These are phyloP conservation scores for Macrophomina pseudophaseolina DNA, from an alignment of 2,329 filamentous ascomycete genomes.

Conservation along the genomic window DNA sequence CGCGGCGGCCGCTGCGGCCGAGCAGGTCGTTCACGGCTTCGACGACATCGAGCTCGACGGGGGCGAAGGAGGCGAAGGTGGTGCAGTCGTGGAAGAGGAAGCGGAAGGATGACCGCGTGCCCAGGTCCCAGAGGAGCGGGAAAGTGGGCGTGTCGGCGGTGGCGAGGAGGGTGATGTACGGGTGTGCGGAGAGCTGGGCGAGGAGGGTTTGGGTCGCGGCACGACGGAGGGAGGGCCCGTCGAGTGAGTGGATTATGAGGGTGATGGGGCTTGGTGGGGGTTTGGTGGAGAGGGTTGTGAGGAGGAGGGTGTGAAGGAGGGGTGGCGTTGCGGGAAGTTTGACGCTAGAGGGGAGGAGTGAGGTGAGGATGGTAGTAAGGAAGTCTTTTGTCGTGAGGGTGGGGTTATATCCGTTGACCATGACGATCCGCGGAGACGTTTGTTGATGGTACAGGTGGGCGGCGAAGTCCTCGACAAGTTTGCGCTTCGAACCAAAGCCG, in stretches of 20 bases:
- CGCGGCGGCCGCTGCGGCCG: constrained; percentile 76
- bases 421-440: constrained; percentile 66
- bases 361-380: constrained; percentile 69
- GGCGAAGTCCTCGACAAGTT: constrained; percentile 76
- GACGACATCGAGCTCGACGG: constrained; percentile 75
- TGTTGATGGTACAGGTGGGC: constrained; percentile 65
- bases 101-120: constrained; percentile 79
- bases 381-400: constrained; percentile 71
- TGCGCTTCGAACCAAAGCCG: constrained; percentile 88
- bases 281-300: constrained; percentile 61
- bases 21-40: constrained; percentile 89
- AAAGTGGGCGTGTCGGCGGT: constrained; percentile 91
- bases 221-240: constrained; percentile 77
- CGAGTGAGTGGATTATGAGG: constrained; percentile 80
- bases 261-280: constrained; percentile 37
- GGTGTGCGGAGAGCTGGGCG: constrained; percentile 75
- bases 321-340: constrained; percentile 69
- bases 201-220: constrained; percentile 72
- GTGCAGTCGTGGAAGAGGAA: constrained; percentile 95
- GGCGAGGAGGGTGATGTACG: constrained; percentile 72
- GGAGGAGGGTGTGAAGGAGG: constrained; percentile 70
- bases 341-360: constrained; percentile 58
- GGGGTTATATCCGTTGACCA: constrained; percentile 84
- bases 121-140: constrained; percentile 85
- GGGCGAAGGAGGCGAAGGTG: constrained; percentile 76